Evolutionary conservation across 2,329 filamentous ascomycete genomes (phyloP).

Genomic region (Geosmithia flava): DNA sequence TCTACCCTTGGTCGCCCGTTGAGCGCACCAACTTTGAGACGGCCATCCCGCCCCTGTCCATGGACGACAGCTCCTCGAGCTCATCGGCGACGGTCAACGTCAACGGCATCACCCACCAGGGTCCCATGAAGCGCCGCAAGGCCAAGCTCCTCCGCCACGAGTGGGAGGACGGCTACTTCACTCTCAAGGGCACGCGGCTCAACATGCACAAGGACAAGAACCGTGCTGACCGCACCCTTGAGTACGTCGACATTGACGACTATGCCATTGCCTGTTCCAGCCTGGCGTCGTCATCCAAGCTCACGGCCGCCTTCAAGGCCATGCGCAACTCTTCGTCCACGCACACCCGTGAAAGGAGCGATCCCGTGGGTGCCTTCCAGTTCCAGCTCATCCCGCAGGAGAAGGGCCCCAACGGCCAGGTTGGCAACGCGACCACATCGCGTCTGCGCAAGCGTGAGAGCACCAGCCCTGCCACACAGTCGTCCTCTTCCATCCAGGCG

Average conservation of each 20-base stretch:
- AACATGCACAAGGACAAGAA: constrained; percentile 60
- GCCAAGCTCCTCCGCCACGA: constrained; percentile 82
- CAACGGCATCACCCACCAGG: constrained; percentile 56
- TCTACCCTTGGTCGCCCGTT: constrained; percentile 44
- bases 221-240: constrained; percentile 45
- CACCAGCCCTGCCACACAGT: constrained; percentile 13
- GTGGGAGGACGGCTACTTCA: constrained; percentile 88
- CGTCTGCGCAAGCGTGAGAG: constrained; percentile 42
- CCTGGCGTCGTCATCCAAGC: constrained; percentile 62
- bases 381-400: constrained; percentile 76
- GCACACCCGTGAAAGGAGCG: constrained; percentile 37
- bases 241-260: constrained; percentile 79
- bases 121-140: constrained; percentile 91
- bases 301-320: constrained; percentile 77
- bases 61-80: constrained; percentile 12
- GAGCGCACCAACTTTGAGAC: constrained; percentile 32
- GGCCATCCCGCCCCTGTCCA: constrained; percentile 22
- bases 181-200: constrained; percentile 62
- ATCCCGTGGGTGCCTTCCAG: constrained; percentile 57
- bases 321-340: constrained; percentile 37
- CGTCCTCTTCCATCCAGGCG: constrained; percentile 3
- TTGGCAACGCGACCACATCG: constrained; percentile 24
- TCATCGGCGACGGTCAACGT: constrained; percentile 18
- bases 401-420: constrained; percentile 10
- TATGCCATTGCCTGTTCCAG: constrained; percentile 79